A percentile compares a stretch with the other conserved stretches of the same genome.
phyloP scores from a whole-genome alignment of 2,329 filamentous ascomycete species.

The Mycogone perniciosa region DNA sequence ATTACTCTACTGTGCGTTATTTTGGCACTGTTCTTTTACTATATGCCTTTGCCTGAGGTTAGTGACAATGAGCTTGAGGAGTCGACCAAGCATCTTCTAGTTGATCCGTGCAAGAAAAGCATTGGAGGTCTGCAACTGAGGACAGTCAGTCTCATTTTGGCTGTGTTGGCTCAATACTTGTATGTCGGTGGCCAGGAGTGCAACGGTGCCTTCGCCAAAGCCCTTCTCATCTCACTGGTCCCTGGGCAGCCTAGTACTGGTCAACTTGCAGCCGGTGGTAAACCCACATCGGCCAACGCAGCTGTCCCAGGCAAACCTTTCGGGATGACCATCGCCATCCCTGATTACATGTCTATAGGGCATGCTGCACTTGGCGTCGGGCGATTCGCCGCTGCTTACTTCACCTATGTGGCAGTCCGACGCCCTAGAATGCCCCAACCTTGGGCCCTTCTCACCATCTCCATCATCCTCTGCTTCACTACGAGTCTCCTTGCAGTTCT shows the following conservation, averaged over 20 bases:
- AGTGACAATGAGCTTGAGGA: constrained; percentile 49
- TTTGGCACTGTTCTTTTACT: constrained; percentile 63
- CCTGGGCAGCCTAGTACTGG: constrained; percentile 22
- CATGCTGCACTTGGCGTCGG: constrained; percentile 69
- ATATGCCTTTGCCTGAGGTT: constrained; percentile 59
- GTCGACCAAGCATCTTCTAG: constrained; percentile 40
- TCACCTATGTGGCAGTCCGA: constrained; percentile 53
- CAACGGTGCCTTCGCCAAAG: constrained; percentile 54
- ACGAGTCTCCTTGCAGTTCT: constrained; percentile 43
- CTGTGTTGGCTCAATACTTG: constrained; percentile 68
- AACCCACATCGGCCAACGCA: constrained; percentile 22
- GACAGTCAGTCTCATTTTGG: constrained; percentile 58
- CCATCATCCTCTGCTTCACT: constrained; percentile 55
- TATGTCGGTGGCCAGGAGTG: constrained; percentile 71
- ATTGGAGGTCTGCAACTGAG: constrained; percentile 47
- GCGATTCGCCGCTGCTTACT: constrained; percentile 59
- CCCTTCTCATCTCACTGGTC: constrained; percentile 39
- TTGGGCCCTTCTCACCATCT: constrained; percentile 61
- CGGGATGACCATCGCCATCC: constrained; percentile 46
- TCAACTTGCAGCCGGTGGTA: constrained; percentile 18
- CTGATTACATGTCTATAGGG: constrained; percentile 65
- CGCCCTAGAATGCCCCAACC: constrained; percentile 53
- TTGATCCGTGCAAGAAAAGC: constrained; percentile 44
- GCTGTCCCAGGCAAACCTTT: constrained; percentile 26
- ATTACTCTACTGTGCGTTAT: constrained; percentile 68